Conservation (phyloP, 2,329 filamentous ascomycete species). For the Leptographium galeiforme region DNA sequence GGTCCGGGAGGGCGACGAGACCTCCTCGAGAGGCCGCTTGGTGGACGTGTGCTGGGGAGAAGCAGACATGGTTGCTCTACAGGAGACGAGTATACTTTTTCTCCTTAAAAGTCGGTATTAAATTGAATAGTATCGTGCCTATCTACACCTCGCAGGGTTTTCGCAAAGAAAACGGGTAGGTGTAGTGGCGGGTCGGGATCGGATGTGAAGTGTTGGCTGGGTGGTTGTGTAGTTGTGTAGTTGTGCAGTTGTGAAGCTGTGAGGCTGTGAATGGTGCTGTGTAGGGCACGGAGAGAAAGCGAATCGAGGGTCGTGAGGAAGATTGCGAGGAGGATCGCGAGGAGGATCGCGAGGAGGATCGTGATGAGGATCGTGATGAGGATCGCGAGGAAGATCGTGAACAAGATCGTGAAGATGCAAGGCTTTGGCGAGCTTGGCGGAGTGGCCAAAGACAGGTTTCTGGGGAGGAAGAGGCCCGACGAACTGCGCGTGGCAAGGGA, state of each 20-base stretch:
- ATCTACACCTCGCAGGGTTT: conserved; percentile 74
- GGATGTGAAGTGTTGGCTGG: conserved; percentile 5
- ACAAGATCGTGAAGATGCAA: neutral
- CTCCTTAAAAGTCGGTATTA: conserved; percentile 2
- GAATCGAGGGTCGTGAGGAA: neutral
- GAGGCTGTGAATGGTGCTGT: conserved; percentile 10
- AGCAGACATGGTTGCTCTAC: conserved; percentile 47
- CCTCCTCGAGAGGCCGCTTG: conserved; percentile 94
- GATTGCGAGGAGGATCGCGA: neutral
- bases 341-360: neutral
- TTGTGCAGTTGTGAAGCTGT: conserved; percentile 14
- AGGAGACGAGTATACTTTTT: neutral
- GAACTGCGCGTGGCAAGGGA: neutral
- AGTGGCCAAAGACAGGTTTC: conserved; percentile 7
- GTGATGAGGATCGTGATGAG: neutral
- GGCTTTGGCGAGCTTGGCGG: neutral
- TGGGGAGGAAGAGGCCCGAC: neutral
- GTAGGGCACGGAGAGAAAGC: neutral
- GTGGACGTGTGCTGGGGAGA: conserved; percentile 53
- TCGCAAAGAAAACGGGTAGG: conserved; percentile 90
- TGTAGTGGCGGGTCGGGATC: conserved; percentile 44
- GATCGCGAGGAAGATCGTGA: too few species aligned
- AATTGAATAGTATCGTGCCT: conserved; percentile 36
- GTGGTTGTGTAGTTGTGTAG: conserved; percentile 13
- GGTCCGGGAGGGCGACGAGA: conserved; percentile 82